A percentile compares a stretch with the other conserved stretches of the same genome.
These are phyloP conservation scores for Podospora bellae-mahoneyi DNA, from an alignment of 495 filamentous ascomycete genomes.

Conservation along the genomic window DNA sequence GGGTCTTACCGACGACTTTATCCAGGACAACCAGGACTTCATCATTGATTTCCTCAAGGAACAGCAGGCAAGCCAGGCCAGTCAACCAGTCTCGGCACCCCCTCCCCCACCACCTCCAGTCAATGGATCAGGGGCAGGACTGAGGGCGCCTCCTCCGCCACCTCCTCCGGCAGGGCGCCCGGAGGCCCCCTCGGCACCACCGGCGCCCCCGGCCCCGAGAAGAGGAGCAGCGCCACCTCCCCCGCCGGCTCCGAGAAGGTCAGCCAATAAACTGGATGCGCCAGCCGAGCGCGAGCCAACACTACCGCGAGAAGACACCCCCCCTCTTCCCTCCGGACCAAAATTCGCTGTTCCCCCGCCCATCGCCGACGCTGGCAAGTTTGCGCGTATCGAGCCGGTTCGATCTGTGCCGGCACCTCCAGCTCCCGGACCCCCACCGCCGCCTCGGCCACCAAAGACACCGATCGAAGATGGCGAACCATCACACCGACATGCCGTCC, in stretches of 20 bases:
- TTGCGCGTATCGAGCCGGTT: conserved; percentile 53
- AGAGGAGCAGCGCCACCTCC: conserved; percentile 79
- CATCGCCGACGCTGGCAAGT: conserved; percentile 81
- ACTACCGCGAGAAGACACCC: conserved; percentile 53
- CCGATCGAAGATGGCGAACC: conserved; percentile 63
- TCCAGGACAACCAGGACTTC: conserved; percentile 88
- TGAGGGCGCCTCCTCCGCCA: conserved; percentile 60
- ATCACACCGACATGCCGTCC: conserved; percentile 64
- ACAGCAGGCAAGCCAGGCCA: conserved; percentile 59
- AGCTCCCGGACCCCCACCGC: conserved; percentile 73
- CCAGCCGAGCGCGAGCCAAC: conserved; percentile 49
- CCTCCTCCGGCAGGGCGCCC: conserved; percentile 45
- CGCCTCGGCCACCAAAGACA: conserved; percentile 82
- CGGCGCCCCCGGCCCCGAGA: conserved; percentile 53
- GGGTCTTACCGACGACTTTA: conserved; percentile 90
- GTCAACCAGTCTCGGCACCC: conserved; percentile 50
- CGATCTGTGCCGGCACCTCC: conserved; percentile 58
- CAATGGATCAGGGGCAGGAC: conserved; percentile 24
- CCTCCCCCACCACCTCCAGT: conserved; percentile 48
- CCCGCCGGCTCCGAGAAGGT: conserved; percentile 71
- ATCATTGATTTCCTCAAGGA: conserved; percentile 88
- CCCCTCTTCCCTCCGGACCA: conserved; percentile 53
- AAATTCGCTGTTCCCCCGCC: conserved; percentile 82
- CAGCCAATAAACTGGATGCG: conserved; percentile 38
- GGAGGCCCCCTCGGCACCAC: conserved; percentile 27